Evolutionary conservation across 108 stramenopile genomes (phyloP).

Genomic region (Pseudonitzschia delicatissima): DNA sequence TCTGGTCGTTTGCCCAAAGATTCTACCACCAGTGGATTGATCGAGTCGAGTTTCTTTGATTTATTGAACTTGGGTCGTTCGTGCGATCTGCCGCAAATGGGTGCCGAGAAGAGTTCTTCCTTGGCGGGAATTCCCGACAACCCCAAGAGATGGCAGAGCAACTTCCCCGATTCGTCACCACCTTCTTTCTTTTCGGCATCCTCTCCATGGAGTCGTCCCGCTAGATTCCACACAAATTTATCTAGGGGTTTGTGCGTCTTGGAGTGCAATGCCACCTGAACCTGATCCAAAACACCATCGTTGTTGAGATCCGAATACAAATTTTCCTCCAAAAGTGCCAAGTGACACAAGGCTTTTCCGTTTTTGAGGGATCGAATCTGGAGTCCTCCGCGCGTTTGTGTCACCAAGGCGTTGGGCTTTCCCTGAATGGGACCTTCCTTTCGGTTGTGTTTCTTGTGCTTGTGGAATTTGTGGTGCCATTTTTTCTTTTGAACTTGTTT

Average conservation of each 20-base stretch:
- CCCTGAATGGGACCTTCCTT: slow-evolving; percentile 43
- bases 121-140: slow-evolving; percentile 70
- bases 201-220: background rate
- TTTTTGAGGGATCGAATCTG: slow-evolving; percentile 80
- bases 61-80: slow-evolving; percentile 4
- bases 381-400: slow-evolving; percentile 59
- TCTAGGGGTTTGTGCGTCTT: slow-evolving; percentile 14
- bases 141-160: slow-evolving; percentile 68
- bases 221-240: slow-evolving; percentile 24
- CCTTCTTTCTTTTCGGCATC: slow-evolving; percentile 5
- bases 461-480: slow-evolving; percentile 26
- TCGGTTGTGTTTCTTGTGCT: slow-evolving; percentile 29
- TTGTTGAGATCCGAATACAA: slow-evolving; percentile 78
- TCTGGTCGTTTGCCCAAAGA: slow-evolving; percentile 46
- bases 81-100: slow-evolving; percentile 46
- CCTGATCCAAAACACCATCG: slow-evolving; percentile 72
- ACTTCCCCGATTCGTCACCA: background rate
- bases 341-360: slow-evolving; percentile 71
- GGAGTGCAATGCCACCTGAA: slow-evolving; percentile 47
- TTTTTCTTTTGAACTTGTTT: no score
- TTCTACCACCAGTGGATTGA: slow-evolving; percentile 67
- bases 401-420: slow-evolving; percentile 71
- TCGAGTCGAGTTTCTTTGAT: slow-evolving; percentile 31
- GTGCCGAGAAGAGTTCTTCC: slow-evolving; percentile 79
- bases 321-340: slow-evolving; percentile 64